Percentiles rank a stretch among this genome's conserved stretches.
phyloP scores from a whole-genome alignment of 306 rosid species.

The Acmispon strigosus region DNA sequence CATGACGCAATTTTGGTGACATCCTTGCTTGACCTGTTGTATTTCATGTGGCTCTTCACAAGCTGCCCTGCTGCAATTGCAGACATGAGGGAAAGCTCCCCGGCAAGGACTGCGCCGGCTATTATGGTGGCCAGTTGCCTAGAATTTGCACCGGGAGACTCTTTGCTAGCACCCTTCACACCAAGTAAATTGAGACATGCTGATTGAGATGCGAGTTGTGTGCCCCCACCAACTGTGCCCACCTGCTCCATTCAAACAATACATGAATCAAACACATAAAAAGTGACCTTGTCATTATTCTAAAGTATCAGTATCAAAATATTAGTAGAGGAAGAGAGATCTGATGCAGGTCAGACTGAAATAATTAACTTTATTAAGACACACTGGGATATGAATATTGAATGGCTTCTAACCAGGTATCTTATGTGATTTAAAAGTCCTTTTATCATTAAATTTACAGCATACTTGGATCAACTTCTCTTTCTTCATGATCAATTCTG shows the following conservation, averaged over 20 bases:
- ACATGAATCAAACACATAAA: not conserved
- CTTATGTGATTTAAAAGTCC: not conserved
- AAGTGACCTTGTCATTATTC: not conserved
- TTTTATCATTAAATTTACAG: no score
- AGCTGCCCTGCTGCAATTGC: constrained; percentile 93
- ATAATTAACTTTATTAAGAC: no score
- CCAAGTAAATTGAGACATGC: constrained; percentile 90
- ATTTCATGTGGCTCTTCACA: constrained; percentile 87
- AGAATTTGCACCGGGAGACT: constrained; percentile 66
- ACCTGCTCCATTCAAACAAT: constrained; percentile 38
- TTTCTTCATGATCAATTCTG: no score
- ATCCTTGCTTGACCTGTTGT: constrained; percentile 80
- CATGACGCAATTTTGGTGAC: constrained; percentile 35
- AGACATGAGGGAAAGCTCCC: constrained; percentile 89
- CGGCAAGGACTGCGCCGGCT: constrained; percentile 88
- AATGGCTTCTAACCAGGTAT: not conserved
- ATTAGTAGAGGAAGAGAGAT: not conserved
- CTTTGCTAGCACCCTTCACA: constrained; percentile 83
- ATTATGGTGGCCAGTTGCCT: constrained; percentile 66
- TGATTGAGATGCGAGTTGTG: constrained; percentile 90
- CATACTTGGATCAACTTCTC: no score
- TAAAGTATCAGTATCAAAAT: not conserved
- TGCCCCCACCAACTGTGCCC: constrained; percentile 97
- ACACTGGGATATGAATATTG: no score
- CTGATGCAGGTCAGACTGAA: not conserved